A percentile compares a stretch with the other conserved stretches of the same genome.
Evolutionary conservation across 345 rosid genomes (phyloP).

Genomic region (Salix koriyanagi): DNA sequence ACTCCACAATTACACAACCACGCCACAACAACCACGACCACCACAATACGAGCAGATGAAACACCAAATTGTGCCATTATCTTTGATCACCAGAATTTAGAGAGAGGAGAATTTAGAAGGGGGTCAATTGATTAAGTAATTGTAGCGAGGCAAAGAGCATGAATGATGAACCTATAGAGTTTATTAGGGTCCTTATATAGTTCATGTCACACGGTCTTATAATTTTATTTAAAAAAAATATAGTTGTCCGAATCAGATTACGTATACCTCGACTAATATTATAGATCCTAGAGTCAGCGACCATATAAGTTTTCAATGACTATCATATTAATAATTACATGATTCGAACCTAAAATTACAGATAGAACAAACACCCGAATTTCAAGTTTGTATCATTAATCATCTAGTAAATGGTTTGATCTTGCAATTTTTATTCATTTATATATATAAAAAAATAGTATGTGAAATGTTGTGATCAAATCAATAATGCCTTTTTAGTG

Average conservation of each 20-base stretch:
- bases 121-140: background rate
- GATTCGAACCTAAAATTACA: no score
- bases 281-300: fast-evolving
- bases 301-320: no score
- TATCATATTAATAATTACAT: no score
- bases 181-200: background rate
- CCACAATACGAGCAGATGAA: background rate
- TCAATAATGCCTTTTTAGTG: background rate
- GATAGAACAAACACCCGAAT: fast-evolving
- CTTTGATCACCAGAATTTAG: background rate
- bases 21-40: background rate
- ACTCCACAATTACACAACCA: background rate
- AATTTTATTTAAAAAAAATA: background rate
- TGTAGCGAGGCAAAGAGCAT: background rate
- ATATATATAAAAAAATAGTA: no score
- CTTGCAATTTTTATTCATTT: no score
- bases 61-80: background rate
- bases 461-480: background rate
- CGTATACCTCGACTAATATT: no score
- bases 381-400: no score
- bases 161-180: background rate
- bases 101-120: background rate
- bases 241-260: no score
- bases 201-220: background rate
- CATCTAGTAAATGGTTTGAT: no score